Conservation (phyloP, 1,284 basidiomycete genomes). For the Rugiboletus extremiorientalis region DNA sequence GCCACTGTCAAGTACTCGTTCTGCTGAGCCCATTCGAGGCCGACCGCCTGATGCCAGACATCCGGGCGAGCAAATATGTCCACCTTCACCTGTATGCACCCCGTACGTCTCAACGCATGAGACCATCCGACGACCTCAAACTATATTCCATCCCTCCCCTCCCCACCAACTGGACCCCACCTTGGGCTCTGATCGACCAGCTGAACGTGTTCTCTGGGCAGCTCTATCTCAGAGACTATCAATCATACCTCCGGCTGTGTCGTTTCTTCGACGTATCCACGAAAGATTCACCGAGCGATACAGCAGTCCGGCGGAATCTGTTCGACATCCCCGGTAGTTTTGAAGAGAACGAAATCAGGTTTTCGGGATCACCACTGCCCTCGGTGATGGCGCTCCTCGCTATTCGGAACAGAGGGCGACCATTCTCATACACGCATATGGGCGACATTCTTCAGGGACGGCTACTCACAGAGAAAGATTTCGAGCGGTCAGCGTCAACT, state of each 20-base stretch:
- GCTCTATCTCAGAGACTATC: background rate
- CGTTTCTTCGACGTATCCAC: background rate
- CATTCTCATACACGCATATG: background rate
- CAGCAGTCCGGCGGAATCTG: background rate
- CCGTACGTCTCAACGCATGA: conserved; percentile 34
- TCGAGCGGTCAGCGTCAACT: background rate
- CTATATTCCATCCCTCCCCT: conserved; percentile 35
- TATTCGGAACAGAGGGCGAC: background rate
- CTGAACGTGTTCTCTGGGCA: background rate
- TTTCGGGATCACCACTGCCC: background rate
- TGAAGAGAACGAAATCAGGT: background rate
- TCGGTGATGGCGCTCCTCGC: background rate
- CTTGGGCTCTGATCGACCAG: conserved; percentile 1
- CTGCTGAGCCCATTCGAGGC: conserved; percentile 45
- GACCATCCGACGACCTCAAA: conserved; percentile 37
- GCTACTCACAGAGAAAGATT: background rate
- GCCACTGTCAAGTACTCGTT: conserved; percentile 21
- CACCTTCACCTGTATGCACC: conserved; percentile 44
- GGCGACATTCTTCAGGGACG: conserved; percentile 1
- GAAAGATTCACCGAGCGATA: background rate
- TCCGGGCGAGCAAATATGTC: conserved; percentile 30
- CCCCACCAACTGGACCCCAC: background rate
- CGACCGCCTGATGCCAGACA: conserved; percentile 38
- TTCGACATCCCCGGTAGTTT: background rate
- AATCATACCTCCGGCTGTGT: conserved; percentile 22